Conservation (phyloP, 2,329 filamentous ascomycete species). For the Pyricularia pennisetigena region DNA sequence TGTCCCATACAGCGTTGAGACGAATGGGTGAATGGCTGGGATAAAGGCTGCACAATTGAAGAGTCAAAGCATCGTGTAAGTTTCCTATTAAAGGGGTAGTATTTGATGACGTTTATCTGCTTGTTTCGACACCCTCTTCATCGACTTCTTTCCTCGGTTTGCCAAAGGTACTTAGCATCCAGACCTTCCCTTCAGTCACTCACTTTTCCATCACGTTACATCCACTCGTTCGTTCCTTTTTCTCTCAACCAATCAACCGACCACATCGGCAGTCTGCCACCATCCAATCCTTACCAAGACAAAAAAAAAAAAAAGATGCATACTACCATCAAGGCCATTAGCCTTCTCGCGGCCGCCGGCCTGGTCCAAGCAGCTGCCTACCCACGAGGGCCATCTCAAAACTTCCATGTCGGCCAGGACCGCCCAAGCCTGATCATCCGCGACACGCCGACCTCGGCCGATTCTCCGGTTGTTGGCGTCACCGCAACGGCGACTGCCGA, state of each 20-base stretch:
- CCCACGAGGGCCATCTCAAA: too few species aligned
- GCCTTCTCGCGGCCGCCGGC: neutral
- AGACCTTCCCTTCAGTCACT: neutral
- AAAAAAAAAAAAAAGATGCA: neutral
- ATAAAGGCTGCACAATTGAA: neutral
- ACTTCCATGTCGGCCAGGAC: neutral
- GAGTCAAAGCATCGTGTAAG: neutral
- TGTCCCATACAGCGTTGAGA: neutral
- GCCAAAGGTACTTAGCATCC: neutral
- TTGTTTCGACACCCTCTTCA: neutral
- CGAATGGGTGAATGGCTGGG: neutral
- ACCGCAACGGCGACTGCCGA: constrained; percentile 40
- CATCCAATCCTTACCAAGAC: neutral
- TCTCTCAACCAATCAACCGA: neutral
- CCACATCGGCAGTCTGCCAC: neutral
- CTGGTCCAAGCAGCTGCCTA: neutral
- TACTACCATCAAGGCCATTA: neutral
- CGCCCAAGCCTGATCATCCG: neutral
- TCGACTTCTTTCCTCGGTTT: neutral
- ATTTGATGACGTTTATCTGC: neutral
- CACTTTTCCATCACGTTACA: neutral
- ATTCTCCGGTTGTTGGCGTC: constrained; percentile 17
- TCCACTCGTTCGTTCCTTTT: neutral
- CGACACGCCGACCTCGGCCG: neutral
- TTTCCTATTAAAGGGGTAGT: neutral